A percentile compares a stretch with the other conserved stretches of the same genome.
These are phyloP conservation scores for Entomophthora muscae DNA, from an alignment of 371 early-diverging fungal species.

Conservation along the genomic window DNA sequence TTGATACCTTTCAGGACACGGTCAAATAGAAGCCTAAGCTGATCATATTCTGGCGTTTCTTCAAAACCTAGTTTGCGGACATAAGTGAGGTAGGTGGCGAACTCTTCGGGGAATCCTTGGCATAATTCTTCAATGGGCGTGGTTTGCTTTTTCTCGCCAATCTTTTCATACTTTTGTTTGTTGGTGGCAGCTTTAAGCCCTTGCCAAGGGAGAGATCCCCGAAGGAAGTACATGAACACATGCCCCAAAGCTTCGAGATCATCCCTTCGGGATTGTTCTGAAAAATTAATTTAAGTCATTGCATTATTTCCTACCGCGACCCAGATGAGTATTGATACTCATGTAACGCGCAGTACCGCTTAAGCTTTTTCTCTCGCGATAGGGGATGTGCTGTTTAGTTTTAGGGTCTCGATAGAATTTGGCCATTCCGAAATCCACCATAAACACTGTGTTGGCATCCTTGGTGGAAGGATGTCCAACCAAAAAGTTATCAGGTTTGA, in stretches of 20 bases:
- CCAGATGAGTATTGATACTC: constrained; percentile 91
- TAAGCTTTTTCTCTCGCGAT: constrained; percentile 75
- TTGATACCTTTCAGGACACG: constrained; percentile 54
- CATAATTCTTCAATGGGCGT: constrained; percentile 87
- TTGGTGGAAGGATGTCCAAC: constrained; percentile 60
- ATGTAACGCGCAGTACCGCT: constrained; percentile 96
- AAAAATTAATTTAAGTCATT: not conserved
- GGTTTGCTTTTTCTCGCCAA: constrained; percentile 94
- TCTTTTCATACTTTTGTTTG: constrained; percentile 97
- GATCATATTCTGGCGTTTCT: constrained; percentile 94
- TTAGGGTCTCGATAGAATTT: constrained; percentile 91
- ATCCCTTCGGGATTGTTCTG: constrained; percentile 94
- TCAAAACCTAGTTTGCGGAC: constrained; percentile 89
- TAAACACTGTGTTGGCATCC: constrained; percentile 40
- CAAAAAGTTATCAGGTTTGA: constrained; percentile 99
- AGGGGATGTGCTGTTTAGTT: constrained; percentile 87
- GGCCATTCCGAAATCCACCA: constrained; percentile 96
- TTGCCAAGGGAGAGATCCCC: constrained; percentile 99
- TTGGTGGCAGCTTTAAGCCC: constrained; percentile 96
- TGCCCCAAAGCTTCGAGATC: constrained; percentile 98
- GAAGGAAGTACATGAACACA: constrained; percentile 97
- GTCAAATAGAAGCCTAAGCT: constrained; percentile 71
- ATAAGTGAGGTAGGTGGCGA: constrained; percentile 79
- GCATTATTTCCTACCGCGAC: constrained; percentile 33
- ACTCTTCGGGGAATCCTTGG: constrained; percentile 85